Evolutionary conservation across 2,329 filamentous ascomycete species (phyloP).

Genomic region (Monilinia vaccinii-corymbosi): DNA sequence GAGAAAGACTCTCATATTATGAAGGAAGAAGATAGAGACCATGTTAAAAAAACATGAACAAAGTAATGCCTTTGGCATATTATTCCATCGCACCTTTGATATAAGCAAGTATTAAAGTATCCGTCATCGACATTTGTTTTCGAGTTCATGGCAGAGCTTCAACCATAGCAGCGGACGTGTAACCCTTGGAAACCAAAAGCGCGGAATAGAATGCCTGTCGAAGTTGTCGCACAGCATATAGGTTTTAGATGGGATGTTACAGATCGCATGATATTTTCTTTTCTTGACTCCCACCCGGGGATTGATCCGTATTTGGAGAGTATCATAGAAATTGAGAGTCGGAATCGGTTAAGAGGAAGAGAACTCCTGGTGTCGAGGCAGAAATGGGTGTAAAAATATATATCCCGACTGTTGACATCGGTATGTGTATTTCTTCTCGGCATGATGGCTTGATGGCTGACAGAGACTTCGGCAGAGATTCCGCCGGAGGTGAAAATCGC

Average conservation of each 20-base stretch:
- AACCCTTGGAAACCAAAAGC: background rate
- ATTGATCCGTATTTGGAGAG: background rate
- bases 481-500: background rate
- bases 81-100: background rate
- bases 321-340: background rate
- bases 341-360: background rate
- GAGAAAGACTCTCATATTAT: background rate
- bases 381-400: background rate
- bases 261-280: background rate
- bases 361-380: background rate
- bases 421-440: background rate
- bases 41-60: background rate
- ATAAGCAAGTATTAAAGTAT: background rate
- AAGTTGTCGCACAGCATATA: background rate
- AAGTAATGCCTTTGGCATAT: background rate
- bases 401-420: background rate
- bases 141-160: background rate
- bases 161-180: too few relatives aligned
- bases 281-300: background rate
- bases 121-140: background rate
- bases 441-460: background rate
- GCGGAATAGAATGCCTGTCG: background rate
- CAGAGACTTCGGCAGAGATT: background rate
- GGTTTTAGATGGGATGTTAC: slow-evolving; percentile 1
- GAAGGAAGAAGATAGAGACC: background rate